Evolutionary conservation across 1,284 basidiomycete species (phyloP).

Genomic region (Ceratobasidium sp.): DNA sequence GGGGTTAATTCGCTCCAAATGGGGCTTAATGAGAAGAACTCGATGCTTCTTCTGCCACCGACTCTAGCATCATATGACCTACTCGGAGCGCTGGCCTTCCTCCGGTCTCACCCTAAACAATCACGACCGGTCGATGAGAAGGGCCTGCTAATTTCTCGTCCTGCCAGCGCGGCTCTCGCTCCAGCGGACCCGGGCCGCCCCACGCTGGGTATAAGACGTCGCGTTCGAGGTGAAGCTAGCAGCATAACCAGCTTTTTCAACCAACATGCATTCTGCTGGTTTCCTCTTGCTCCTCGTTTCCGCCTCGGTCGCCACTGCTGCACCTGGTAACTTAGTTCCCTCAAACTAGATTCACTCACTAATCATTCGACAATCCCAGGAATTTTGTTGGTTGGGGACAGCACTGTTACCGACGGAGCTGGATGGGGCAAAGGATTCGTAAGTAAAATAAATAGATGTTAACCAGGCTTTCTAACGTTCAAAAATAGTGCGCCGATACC

Average conservation of each 20-base stretch:
- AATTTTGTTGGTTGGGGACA: slow-evolving; percentile 35
- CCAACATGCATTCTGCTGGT: slow-evolving; percentile 1
- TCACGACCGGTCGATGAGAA: neutral
- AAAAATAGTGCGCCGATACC: slow-evolving; percentile 35
- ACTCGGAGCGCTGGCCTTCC: no score
- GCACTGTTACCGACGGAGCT: slow-evolving; percentile 39
- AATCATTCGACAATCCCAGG: neutral
- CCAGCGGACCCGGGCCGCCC: slow-evolving; percentile 15
- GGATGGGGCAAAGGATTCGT: slow-evolving; percentile 43
- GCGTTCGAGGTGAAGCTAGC: neutral
- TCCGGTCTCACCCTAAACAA: slow-evolving; percentile 10
- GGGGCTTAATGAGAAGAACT: slow-evolving; percentile 26
- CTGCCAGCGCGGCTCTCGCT: slow-evolving; percentile 19
- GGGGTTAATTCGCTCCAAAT: slow-evolving; percentile 11
- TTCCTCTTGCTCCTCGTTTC: slow-evolving; percentile 16
- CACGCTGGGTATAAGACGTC: slow-evolving; percentile 1
- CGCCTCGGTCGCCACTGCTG: slow-evolving; percentile 26
- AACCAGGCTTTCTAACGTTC: neutral
- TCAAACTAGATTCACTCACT: neutral
- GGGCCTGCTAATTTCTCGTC: neutral
- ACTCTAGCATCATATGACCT: slow-evolving; percentile 24
- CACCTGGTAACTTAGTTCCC: slow-evolving; percentile 14
- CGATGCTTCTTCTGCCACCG: slow-evolving; percentile 12
- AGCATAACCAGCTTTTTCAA: neutral
- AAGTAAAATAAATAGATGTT: neutral